Conservation (phyloP, 768 basidiomycete species). For the Collybia sordida region DNA sequence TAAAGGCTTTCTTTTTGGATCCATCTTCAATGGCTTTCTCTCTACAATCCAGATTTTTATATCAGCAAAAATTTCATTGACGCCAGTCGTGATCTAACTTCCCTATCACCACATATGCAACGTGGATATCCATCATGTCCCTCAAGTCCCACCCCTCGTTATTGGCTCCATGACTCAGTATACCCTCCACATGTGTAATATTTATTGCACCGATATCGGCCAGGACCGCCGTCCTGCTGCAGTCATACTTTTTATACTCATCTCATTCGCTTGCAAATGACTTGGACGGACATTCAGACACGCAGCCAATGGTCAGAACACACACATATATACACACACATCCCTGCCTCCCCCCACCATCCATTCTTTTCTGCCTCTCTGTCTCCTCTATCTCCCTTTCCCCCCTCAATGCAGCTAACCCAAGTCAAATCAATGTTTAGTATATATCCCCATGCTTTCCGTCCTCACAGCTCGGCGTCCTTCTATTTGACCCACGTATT, state of each 20-base stretch:
- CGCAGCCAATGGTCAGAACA: constrained; percentile 19
- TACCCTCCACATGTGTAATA: constrained; percentile 21
- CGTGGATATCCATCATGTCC: constrained; percentile 9
- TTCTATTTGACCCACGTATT: not conserved
- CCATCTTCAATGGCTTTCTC: constrained; percentile 18
- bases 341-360: constrained; percentile 14
- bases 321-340: constrained; percentile 15
- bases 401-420: constrained; percentile 18
- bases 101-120: constrained; percentile 8
- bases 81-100: constrained; percentile 26
- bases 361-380: constrained; percentile 14
- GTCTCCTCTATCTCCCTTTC: constrained; percentile 9
- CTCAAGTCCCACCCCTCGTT: constrained; percentile 7
- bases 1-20: constrained; percentile 27
- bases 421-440: constrained; percentile 16
- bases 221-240: constrained; percentile 14
- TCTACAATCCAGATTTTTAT: constrained; percentile 17
- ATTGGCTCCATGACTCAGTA: constrained; percentile 14
- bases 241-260: constrained; percentile 21
- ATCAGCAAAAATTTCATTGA: constrained; percentile 21
- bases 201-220: constrained; percentile 16
- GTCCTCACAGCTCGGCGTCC: constrained; percentile 1
- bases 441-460: constrained; percentile 18
- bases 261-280: constrained; percentile 23
- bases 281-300: constrained; percentile 32